Conservation (phyloP, 208 protist genomes). For the Tetramitus jugosus region DNA sequence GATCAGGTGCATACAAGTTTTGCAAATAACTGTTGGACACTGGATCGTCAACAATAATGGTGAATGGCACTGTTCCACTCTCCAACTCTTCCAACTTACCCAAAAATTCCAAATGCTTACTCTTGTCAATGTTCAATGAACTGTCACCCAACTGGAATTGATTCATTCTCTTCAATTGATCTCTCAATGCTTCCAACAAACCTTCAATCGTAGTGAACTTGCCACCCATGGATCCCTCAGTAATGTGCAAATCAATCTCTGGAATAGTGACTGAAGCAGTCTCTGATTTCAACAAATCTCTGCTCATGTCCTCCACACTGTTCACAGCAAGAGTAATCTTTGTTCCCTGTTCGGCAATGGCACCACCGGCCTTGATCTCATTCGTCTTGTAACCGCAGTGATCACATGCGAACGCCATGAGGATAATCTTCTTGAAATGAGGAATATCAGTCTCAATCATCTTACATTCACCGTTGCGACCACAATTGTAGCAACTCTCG, state of each 20-base stretch:
- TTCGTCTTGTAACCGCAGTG: conserved; percentile 82
- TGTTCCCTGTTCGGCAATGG: conserved; percentile 58
- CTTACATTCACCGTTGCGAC: conserved; percentile 50
- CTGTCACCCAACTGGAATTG: conserved; percentile 61
- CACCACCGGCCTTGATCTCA: conserved; percentile 81
- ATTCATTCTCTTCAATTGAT: conserved; percentile 66
- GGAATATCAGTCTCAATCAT: conserved; percentile 78
- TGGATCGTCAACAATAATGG: conserved; percentile 81
- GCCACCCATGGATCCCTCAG: conserved; percentile 73
- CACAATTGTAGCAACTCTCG: conserved; percentile 65
- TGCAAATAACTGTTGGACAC: conserved; percentile 80
- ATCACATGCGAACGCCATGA: conserved; percentile 83
- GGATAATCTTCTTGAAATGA: conserved; percentile 84
- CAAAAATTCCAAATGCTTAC: conserved; percentile 65
- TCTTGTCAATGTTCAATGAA: conserved; percentile 35
- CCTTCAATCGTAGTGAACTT: conserved; percentile 88
- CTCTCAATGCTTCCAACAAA: conserved; percentile 62
- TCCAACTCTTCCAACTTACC: conserved; percentile 61
- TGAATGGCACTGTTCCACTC: conserved; percentile 59
- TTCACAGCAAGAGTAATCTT: conserved; percentile 61
- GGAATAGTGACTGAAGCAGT: conserved; percentile 69
- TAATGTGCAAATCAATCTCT: conserved; percentile 70
- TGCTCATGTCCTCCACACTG: conserved; percentile 66
- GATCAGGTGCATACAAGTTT: conserved; percentile 60
- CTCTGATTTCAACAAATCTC: conserved; percentile 86